Percentiles rank a stretch among this genome's conserved stretches.
phyloP scores from a whole-genome alignment of 2,329 filamentous ascomycete species.

The Penicillium sp. region DNA sequence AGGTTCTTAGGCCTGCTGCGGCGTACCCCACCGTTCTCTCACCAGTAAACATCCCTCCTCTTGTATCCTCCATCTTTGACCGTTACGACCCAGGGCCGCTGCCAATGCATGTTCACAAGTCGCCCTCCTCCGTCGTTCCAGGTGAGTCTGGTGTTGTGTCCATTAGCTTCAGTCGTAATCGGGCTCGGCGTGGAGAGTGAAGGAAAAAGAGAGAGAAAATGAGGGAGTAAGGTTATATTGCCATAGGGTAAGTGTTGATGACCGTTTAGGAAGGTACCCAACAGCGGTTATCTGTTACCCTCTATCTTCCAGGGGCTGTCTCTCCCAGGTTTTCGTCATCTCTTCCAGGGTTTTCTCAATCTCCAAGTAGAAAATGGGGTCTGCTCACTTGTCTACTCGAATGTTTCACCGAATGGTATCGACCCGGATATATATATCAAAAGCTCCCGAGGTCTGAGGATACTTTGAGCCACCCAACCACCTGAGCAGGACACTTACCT shows the following conservation, averaged over 20 bases:
- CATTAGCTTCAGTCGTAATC: not conserved
- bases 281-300: not conserved
- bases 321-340: too few relatives aligned
- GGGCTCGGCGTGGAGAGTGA: not conserved
- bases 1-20: not conserved
- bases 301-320: too few relatives aligned
- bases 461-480: too few relatives aligned
- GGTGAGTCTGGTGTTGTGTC: not conserved
- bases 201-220: too few relatives aligned
- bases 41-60: conserved; percentile 1
- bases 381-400: too few relatives aligned
- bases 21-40: conserved; percentile 5
- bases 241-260: not conserved
- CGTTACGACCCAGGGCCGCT: conserved; percentile 1
- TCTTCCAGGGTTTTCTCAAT: too few relatives aligned
- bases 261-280: not conserved
- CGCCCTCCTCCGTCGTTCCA: not conserved
- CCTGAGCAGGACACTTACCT: too few relatives aligned
- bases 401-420: too few relatives aligned
- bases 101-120: not conserved
- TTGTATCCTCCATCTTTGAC: conserved; percentile 2
- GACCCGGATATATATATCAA: too few relatives aligned
- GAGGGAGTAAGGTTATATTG: not conserved
- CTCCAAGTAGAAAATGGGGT: too few relatives aligned
- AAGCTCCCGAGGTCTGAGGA: too few relatives aligned